A percentile compares a stretch with the other conserved stretches of the same genome.
Conservation (phyloP, 23 red algal genomes). For the Chondrus crispus region DNA sequence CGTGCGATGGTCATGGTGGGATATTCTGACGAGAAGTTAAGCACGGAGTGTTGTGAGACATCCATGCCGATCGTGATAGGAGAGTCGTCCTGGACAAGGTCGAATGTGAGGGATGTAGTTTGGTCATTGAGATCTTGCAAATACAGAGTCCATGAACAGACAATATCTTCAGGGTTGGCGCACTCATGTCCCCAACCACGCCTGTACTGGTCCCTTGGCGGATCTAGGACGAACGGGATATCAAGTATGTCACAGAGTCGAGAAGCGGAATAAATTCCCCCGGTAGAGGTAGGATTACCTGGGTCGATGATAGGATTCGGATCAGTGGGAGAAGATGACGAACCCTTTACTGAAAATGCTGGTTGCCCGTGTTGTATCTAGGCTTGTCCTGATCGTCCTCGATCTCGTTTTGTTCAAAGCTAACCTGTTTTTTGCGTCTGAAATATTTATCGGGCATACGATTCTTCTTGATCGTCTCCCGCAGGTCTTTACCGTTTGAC, state of each 20-base stretch:
- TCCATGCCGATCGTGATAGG: background rate
- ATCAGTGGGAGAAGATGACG: background rate
- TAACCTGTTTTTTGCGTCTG: too few relatives aligned
- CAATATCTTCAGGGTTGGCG: background rate
- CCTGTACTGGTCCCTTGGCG: background rate
- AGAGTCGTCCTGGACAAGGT: background rate
- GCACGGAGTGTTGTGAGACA: too few relatives aligned
- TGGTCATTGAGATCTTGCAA: background rate
- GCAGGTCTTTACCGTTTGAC: background rate
- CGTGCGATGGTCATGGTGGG: too few relatives aligned
- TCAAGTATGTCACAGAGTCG: background rate
- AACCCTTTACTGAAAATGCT: background rate
- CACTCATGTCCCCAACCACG: background rate
- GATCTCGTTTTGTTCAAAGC: background rate
- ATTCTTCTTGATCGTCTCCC: background rate
- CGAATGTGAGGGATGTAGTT: background rate
- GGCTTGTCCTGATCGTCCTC: background rate
- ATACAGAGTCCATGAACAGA: background rate
- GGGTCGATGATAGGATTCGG: background rate
- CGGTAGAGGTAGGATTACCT: background rate
- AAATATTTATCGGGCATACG: too few relatives aligned
- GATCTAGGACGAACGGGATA: background rate
- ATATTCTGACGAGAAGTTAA: too few relatives aligned
- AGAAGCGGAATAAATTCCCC: background rate
- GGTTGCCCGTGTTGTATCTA: background rate